Conservation (phyloP, 2,329 filamentous ascomycete species). For the Pseudogymnoascus sp. region DNA sequence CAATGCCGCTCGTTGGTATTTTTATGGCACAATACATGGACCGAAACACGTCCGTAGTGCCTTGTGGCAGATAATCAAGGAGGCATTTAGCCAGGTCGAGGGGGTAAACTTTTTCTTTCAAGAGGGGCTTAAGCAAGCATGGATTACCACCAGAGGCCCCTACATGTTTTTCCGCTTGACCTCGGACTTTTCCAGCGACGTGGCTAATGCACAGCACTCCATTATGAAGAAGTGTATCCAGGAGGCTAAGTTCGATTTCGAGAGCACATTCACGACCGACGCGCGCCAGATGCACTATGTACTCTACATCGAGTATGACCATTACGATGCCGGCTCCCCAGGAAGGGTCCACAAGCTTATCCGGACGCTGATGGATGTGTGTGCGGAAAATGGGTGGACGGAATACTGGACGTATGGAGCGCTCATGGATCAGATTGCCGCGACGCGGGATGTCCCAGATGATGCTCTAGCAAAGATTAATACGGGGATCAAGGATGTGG, state of each 20-base stretch:
- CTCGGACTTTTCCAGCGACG: conserved; percentile 39
- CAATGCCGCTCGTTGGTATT: conserved; percentile 39
- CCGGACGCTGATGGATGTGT: conserved; percentile 33
- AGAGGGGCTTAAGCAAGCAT: conserved; percentile 26
- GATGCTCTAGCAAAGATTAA: conserved; percentile 37
- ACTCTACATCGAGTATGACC: conserved; percentile 46
- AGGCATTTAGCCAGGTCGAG: conserved; percentile 24
- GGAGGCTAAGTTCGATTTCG: conserved; percentile 44
- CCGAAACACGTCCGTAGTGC: conserved; percentile 28
- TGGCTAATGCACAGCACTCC: conserved; percentile 39
- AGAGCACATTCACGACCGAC: conserved; percentile 44
- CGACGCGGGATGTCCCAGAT: conserved; percentile 37
- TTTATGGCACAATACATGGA: conserved; percentile 38
- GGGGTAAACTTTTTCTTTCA: conserved; percentile 28
- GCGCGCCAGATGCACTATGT: conserved; percentile 51
- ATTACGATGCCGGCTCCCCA: conserved; percentile 34
- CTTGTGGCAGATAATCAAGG: conserved; percentile 26
- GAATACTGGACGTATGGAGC: conserved; percentile 42
- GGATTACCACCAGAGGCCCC: conserved; percentile 44
- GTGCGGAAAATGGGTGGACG: conserved; percentile 36
- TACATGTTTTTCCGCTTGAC: conserved; percentile 49
- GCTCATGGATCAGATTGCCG: conserved; percentile 39
- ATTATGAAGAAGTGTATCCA: conserved; percentile 33
- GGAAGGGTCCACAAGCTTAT: conserved; percentile 33
- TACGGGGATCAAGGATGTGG: conserved; percentile 38